These are phyloP conservation scores for Sporothrix brunneoviolacea DNA, from an alignment of 2,329 filamentous ascomycete species.

Conservation along the genomic window DNA sequence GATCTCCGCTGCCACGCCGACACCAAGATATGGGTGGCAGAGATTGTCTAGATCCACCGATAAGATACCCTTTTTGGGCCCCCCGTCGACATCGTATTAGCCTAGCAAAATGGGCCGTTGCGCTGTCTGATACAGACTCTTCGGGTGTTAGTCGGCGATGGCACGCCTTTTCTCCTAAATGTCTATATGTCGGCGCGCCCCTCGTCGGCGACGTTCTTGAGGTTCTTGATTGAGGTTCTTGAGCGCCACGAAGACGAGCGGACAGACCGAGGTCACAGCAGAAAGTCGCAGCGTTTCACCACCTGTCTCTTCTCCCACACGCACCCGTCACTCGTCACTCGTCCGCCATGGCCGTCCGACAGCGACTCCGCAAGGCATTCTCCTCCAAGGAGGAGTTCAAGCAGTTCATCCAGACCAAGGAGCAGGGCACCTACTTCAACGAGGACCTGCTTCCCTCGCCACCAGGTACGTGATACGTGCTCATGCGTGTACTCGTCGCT, in stretches of 20 bases:
- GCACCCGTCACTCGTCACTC: background rate
- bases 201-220: no score
- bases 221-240: no score
- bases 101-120: no score
- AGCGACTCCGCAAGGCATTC: slow-evolving; percentile 7
- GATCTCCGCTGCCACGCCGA: slow-evolving; percentile 5
- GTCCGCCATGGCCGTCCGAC: slow-evolving; percentile 8
- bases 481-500: background rate
- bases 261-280: background rate
- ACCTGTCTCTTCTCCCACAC: background rate
- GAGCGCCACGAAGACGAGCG: background rate
- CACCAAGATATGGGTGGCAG: background rate
- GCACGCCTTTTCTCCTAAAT: background rate
- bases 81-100: background rate
- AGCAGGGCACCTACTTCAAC: slow-evolving; percentile 20
- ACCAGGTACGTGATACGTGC: slow-evolving; percentile 9
- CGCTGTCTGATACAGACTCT: no score
- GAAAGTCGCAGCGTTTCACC: background rate
- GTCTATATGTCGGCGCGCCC: slow-evolving; percentile 3
- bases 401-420: slow-evolving; percentile 9
- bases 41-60: no score
- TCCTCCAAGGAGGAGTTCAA: slow-evolving; percentile 12
- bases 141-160: background rate
- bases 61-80: no score
- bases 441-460: slow-evolving; percentile 23